phyloP scores from a whole-genome alignment of 1,284 basidiomycete species.

The Sporisorium exsertum region DNA sequence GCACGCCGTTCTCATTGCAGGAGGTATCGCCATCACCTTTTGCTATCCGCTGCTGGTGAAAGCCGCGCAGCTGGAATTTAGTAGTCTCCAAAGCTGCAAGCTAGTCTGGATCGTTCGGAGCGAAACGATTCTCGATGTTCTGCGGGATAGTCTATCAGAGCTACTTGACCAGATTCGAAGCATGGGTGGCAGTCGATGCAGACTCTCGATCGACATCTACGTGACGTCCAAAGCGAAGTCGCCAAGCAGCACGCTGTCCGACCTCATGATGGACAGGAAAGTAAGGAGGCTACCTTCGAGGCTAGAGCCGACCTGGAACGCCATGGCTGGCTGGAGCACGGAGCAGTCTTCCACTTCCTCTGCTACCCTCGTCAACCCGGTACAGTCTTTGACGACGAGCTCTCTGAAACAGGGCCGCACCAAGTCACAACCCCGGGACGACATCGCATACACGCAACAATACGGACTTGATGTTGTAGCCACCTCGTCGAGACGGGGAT shows the following conservation, averaged over 20 bases:
- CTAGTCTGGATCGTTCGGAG: slow-evolving; percentile 39
- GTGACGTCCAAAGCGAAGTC: slow-evolving; percentile 6
- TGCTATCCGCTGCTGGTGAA: slow-evolving; percentile 35
- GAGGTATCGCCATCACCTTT: slow-evolving; percentile 52
- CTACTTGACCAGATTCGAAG: slow-evolving; percentile 10
- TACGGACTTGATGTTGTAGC: slow-evolving; percentile 3
- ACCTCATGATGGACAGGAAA: neutral
- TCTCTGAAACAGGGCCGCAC: neutral
- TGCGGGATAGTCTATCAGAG: slow-evolving; percentile 17
- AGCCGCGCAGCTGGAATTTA: slow-evolving; percentile 12
- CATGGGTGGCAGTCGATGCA: slow-evolving; percentile 7
- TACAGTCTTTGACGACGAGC: neutral
- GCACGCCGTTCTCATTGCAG: slow-evolving; percentile 30
- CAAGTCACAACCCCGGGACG: slow-evolving; percentile 1
- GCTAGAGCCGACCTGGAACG: slow-evolving; percentile 6
- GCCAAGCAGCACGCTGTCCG: neutral
- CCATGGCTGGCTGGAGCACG: neutral
- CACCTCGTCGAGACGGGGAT: neutral
- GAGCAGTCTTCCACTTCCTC: slow-evolving; percentile 10
- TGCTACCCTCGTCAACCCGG: neutral
- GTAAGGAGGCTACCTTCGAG: neutral
- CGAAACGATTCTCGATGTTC: slow-evolving; percentile 20
- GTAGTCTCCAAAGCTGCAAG: slow-evolving; percentile 26
- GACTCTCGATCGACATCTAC: slow-evolving; percentile 27
- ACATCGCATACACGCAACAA: neutral